Percentiles rank a stretch among this genome's conserved stretches.
Evolutionary conservation across 78 protist species (phyloP).

Genomic region (Creolimax fragrantissima): DNA sequence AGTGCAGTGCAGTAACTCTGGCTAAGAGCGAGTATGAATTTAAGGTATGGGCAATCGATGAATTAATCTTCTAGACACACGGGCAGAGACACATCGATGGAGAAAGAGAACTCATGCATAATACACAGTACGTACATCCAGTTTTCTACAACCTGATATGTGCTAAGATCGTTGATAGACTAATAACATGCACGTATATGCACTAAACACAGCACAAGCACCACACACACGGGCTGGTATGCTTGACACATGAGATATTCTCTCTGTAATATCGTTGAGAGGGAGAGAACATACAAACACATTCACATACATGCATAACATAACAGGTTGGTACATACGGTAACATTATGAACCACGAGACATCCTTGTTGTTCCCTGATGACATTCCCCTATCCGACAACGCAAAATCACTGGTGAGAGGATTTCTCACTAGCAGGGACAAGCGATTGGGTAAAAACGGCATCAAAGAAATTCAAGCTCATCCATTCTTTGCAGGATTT

Average conservation of each 20-base stretch:
- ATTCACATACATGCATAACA: neutral
- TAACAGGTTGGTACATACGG: conserved; percentile 38
- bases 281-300: neutral
- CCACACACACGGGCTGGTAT: no score
- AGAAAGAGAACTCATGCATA: no score
- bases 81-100: no score
- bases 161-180: neutral
- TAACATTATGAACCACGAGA: conserved; percentile 47
- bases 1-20: no score
- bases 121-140: no score
- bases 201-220: no score
- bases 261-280: no score
- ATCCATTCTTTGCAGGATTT: neutral
- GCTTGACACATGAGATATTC: no score
- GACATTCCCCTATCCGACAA: neutral
- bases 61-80: no score
- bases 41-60: no score
- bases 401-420: neutral
- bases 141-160: neutral
- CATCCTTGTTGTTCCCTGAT: conserved; percentile 39
- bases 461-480: neutral
- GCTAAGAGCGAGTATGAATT: no score
- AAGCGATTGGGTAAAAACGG: neutral
- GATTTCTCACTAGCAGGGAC: neutral
- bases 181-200: neutral